Percentiles rank a stretch among this genome's conserved stretches.
These are phyloP conservation scores for Salvia sclarea DNA, from an alignment of 305 asterid species.

Conservation along the genomic window DNA sequence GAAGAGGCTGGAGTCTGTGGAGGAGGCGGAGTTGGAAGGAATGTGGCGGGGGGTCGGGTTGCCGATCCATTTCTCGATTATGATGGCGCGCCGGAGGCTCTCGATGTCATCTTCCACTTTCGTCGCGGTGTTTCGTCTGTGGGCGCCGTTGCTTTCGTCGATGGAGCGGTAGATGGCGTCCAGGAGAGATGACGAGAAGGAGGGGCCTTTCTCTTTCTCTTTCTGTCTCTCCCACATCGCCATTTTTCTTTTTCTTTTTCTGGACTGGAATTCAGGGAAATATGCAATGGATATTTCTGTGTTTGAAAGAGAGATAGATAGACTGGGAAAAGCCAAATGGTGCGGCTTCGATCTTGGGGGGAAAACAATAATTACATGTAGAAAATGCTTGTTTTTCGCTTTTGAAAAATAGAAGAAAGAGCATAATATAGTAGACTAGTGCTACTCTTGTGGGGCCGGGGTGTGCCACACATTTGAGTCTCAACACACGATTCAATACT, in stretches of 20 bases:
- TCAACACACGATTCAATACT: background rate
- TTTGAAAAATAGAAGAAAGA: conserved; percentile 26
- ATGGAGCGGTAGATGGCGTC: conserved; percentile 75
- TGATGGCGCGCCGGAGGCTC: conserved; percentile 62
- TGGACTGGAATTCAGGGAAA: no score
- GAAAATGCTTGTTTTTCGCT: conserved; percentile 20
- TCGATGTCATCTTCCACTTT: conserved; percentile 53
- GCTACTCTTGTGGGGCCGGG: background rate
- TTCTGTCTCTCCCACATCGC: conserved; percentile 46
- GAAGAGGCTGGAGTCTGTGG: conserved; percentile 62
- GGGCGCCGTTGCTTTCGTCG: conserved; percentile 38
- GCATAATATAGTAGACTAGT: conserved; percentile 15
- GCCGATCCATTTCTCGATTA: conserved; percentile 78
- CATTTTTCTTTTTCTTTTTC: no score
- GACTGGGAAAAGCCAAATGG: conserved; percentile 47
- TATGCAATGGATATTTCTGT: background rate
- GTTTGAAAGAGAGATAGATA: no score
- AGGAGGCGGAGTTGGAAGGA: conserved; percentile 58
- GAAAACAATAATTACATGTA: conserved; percentile 23
- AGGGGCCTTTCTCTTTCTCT: conserved; percentile 60
- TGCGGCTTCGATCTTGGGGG: conserved; percentile 53
- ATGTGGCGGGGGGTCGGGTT: conserved; percentile 37
- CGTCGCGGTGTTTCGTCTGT: conserved; percentile 34
- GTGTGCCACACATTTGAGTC: background rate
- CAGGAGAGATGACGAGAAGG: conserved; percentile 76